phyloP scores from a whole-genome alignment of 331 rosid species.

The Acacia pycnantha region DNA sequence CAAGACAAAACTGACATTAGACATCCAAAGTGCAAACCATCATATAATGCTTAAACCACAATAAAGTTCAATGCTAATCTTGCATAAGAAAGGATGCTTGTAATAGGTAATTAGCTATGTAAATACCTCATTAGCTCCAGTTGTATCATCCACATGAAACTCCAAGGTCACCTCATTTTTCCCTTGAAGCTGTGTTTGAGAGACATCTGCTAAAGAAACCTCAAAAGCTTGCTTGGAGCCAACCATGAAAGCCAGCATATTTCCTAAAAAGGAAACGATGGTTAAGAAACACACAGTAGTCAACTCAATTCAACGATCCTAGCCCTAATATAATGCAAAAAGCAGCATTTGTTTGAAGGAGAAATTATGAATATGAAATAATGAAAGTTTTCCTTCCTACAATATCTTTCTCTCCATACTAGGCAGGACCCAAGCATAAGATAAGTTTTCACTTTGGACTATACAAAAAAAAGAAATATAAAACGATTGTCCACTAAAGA shows the following conservation, averaged over 20 bases:
- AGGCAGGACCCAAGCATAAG: not conserved
- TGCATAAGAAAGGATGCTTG: not conserved
- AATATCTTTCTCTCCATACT: not conserved
- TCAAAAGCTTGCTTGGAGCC: constrained; percentile 98
- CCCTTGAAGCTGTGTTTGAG: constrained; percentile 94
- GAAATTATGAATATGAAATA: not conserved
- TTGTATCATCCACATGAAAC: constrained; percentile 97
- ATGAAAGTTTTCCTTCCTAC: constrained; percentile 4
- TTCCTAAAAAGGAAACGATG: constrained; percentile 55
- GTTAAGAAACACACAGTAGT: constrained; percentile 2
- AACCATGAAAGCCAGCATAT: constrained; percentile 88
- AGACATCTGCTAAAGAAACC: constrained; percentile 94
- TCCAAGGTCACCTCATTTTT: constrained; percentile 91
- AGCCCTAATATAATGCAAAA: not conserved
- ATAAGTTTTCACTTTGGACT: not conserved
- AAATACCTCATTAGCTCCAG: constrained; percentile 93
- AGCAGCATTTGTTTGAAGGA: constrained; percentile 2
- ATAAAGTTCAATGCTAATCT: not conserved
- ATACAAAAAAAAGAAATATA: not conserved
- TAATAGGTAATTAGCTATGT: not conserved
- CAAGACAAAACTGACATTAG: constrained; percentile 21
- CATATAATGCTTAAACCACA: too few species aligned
- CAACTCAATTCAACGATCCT: constrained; percentile 8
- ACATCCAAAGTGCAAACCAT: constrained; percentile 4
- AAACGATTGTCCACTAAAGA: not conserved